These are phyloP conservation scores for Pestalotiopsis sp. DNA, from an alignment of 2,329 filamentous ascomycete genomes.

Conservation along the genomic window DNA sequence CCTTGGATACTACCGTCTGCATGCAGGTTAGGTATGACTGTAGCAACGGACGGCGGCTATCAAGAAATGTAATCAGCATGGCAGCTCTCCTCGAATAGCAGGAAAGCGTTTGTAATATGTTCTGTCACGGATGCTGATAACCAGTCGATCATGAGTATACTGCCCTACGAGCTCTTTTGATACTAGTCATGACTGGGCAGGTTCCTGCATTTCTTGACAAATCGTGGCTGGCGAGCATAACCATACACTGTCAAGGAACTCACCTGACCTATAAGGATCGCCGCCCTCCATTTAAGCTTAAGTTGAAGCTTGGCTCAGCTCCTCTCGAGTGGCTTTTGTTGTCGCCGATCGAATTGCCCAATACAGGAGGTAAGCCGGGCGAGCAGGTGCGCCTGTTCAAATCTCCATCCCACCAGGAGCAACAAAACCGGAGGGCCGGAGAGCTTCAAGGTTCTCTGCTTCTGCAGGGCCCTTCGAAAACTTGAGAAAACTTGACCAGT, in stretches of 20 bases:
- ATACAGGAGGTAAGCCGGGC: neutral
- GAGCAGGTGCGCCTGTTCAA: neutral
- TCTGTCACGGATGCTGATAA: neutral
- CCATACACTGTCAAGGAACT: neutral
- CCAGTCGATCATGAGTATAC: neutral
- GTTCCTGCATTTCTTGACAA: neutral
- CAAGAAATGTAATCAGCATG: neutral
- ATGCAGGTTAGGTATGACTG: neutral
- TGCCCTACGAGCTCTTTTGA: neutral
- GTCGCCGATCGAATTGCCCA: neutral
- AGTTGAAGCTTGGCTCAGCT: neutral
- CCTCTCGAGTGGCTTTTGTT: neutral
- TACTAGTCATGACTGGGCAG: neutral
- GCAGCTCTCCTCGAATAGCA: neutral
- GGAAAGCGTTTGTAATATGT: neutral
- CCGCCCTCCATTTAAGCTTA: neutral
- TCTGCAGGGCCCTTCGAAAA: neutral
- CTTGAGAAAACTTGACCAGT: neutral
- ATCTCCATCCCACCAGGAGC: neutral
- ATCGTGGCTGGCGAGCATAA: neutral
- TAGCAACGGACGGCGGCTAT: neutral
- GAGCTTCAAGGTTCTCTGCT: neutral
- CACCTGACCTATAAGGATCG: neutral
- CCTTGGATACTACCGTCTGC: neutral
- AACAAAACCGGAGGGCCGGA: neutral